A percentile compares a stretch with the other conserved stretches of the same genome.
Evolutionary conservation across 257 asterid species (phyloP).

Genomic region (Rhazya stricta): DNA sequence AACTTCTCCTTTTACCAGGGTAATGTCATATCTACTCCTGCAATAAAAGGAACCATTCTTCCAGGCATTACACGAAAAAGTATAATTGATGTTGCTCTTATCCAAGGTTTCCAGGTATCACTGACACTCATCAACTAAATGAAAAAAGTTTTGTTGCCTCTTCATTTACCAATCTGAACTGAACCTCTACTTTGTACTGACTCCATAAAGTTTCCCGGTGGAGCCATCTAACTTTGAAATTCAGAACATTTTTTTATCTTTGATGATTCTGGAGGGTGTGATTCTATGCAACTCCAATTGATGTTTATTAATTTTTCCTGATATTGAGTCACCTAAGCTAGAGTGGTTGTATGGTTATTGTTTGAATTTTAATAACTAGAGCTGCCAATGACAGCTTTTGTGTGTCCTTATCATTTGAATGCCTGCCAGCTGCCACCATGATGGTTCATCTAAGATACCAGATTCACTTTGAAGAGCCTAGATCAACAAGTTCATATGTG

Average conservation of each 20-base stretch:
- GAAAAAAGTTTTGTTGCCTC: neutral
- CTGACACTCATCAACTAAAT: neutral
- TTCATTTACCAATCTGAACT: neutral
- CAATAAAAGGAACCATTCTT: constrained; percentile 45
- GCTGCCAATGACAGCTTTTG: neutral
- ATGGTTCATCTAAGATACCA: neutral
- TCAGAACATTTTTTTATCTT: neutral
- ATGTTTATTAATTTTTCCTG: neutral
- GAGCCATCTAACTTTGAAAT: neutral
- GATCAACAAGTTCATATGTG: neutral
- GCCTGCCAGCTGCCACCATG: neutral
- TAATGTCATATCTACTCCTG: constrained; percentile 42
- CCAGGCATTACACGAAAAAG: constrained; percentile 51
- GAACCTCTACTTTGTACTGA: neutral
- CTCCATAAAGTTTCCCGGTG: neutral
- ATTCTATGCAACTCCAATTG: neutral
- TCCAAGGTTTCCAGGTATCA: constrained; percentile 44
- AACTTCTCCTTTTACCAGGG: constrained; percentile 24
- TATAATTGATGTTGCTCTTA: constrained; percentile 42
- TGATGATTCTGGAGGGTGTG: neutral
- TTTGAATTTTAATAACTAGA: neutral
- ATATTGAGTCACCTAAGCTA: neutral
- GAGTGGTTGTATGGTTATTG: neutral
- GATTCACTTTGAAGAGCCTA: neutral
- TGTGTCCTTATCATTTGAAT: neutral